Evolutionary conservation across 345 rosid species (phyloP).

Genomic region (Salix brachista): DNA sequence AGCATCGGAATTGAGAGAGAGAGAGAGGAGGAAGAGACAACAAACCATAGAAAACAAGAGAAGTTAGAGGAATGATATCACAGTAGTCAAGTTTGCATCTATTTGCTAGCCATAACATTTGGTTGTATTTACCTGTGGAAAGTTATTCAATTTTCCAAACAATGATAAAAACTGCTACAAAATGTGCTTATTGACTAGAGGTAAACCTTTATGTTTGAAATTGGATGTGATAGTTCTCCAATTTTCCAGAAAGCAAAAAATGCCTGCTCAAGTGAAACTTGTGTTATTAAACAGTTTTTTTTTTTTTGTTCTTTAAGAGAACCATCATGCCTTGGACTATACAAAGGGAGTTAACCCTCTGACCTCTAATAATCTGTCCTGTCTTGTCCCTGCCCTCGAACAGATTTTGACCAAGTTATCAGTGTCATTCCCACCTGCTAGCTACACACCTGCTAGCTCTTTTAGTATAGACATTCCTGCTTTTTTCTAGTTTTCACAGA

Average conservation of each 20-base stretch:
- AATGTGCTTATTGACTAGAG: background rate
- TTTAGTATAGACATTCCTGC: background rate
- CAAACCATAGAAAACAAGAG: background rate
- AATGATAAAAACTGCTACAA: background rate
- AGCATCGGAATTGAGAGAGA: background rate
- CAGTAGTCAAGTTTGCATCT: background rate
- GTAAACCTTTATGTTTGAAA: background rate
- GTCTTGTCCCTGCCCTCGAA: background rate
- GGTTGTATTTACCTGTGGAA: background rate
- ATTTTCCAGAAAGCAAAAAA: background rate
- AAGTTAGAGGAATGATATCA: background rate
- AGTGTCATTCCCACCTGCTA: background rate
- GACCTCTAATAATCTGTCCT: background rate
- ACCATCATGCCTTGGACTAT: background rate
- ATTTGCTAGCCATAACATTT: background rate
- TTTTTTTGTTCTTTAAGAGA: background rate
- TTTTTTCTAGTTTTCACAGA: background rate
- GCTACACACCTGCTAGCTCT: background rate
- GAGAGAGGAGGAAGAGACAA: too few species aligned
- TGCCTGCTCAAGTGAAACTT: background rate
- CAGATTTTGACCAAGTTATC: background rate
- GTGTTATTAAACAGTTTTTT: background rate
- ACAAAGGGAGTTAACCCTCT: background rate
- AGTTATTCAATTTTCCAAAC: background rate
- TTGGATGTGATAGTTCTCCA: background rate